phyloP scores from a whole-genome alignment of 2,329 filamentous ascomycete genomes.

The Monosporascus ibericus region DNA sequence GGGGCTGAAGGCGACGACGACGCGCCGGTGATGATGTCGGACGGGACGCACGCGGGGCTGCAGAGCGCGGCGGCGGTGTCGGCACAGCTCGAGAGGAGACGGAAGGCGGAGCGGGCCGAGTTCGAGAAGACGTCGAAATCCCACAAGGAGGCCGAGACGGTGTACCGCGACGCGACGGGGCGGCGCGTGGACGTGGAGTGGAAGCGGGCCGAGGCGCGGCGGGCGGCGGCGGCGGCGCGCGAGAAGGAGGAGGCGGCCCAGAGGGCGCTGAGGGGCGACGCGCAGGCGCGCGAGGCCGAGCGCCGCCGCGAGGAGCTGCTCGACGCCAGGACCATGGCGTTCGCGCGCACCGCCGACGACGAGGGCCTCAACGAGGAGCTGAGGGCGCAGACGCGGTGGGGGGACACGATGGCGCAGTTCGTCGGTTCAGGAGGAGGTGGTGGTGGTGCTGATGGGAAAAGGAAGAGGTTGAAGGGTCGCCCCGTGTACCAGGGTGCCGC shows the following conservation, averaged over 20 bases:
- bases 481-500: slow-evolving; percentile 74
- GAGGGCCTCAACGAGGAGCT: slow-evolving; percentile 78
- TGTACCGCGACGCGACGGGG: slow-evolving; percentile 92
- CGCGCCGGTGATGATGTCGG: slow-evolving; percentile 63
- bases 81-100: slow-evolving; percentile 59
- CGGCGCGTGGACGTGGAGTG: slow-evolving; percentile 90
- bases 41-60: slow-evolving; percentile 79
- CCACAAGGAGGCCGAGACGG: slow-evolving; percentile 66
- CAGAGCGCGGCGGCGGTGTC: slow-evolving; percentile 78
- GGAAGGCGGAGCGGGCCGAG: slow-evolving; percentile 33
- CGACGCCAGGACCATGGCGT: slow-evolving; percentile 74
- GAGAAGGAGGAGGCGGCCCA: slow-evolving; percentile 65
- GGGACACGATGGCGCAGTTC: slow-evolving; percentile 86
- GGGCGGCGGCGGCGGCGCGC: slow-evolving; percentile 57
- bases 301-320: slow-evolving; percentile 61
- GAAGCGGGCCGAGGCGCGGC: slow-evolving; percentile 81
- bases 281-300: slow-evolving; percentile 66
- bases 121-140: slow-evolving; percentile 10
- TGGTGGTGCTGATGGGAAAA: slow-evolving; percentile 16
- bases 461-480: slow-evolving; percentile 35
- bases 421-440: slow-evolving; percentile 42
- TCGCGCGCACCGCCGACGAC: slow-evolving; percentile 80
- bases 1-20: slow-evolving; percentile 37
- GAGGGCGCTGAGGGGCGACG: slow-evolving; percentile 74
- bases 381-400: slow-evolving; percentile 74